A percentile compares a stretch with the other conserved stretches of the same genome.
Evolutionary conservation across 805 yeast species (phyloP).

Genomic region (Monosporozyma yasuniensis): DNA sequence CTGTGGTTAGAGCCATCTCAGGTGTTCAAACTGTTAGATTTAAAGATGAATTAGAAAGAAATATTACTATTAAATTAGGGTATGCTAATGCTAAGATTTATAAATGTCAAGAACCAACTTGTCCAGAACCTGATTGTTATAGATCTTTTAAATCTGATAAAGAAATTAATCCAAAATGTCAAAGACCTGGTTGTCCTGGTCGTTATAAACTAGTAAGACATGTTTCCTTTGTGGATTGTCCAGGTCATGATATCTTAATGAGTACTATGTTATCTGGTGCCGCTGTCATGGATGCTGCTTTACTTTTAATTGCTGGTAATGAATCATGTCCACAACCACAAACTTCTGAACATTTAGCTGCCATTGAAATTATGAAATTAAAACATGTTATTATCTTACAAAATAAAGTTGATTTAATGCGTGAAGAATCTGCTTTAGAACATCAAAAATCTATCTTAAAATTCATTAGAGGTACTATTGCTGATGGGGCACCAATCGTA

Average conservation of each 20-base stretch:
- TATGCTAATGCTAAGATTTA: conserved; percentile 98
- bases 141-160: conserved; percentile 89
- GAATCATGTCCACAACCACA: conserved; percentile 99
- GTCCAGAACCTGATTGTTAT: conserved; percentile 93
- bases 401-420: conserved; percentile 97
- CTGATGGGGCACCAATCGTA: conserved; percentile 97
- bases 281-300: conserved; percentile 99
- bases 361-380: conserved; percentile 97
- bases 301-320: conserved; percentile 91
- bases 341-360: conserved; percentile 98
- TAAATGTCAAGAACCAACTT: conserved; percentile 74
- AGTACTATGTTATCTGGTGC: conserved; percentile 99
- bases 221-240: conserved; percentile 98
- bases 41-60: conserved; percentile 98
- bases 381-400: conserved; percentile 93
- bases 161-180: conserved; percentile 90
- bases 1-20: conserved; percentile 91
- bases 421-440: conserved; percentile 91
- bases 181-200: conserved; percentile 78
- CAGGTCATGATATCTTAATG: conserved; percentile 99
- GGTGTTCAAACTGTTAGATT: conserved; percentile 99
- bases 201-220: conserved; percentile 88
- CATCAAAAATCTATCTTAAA: conserved; percentile 88
- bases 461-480: conserved; percentile 95
- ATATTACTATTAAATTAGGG: conserved; percentile 96